Base-by-base conservation (phyloP, 148 eudicot species). In the Rhododendron ovatum region DNA sequence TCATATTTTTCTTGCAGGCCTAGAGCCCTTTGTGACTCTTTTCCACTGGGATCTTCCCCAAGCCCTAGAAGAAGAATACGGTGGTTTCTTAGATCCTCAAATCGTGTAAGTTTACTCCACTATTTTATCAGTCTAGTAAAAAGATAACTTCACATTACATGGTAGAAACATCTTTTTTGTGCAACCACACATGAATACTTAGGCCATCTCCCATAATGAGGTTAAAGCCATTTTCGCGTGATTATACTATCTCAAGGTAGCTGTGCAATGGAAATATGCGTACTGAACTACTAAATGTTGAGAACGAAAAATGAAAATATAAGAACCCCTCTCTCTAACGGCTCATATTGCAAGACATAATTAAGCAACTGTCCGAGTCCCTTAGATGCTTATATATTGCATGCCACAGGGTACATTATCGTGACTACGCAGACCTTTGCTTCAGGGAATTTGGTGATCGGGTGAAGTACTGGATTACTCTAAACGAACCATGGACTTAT, bases 401-500 rank as follows among this genome's bases (percentile, higher is more conserved):
- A 51, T 14, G 57, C 57, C 37, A 82, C 89, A 93, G 95, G 88
- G 75, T 83, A 53, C 92, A 93, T 86, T 93, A 85, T 86, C 82
- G 78, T 11, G 91, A 89, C 48, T 93, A 80, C 81, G 94, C 91
- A 3, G 89, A 91, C 6, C 84, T 91, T 33, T 93, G 94, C 84
- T 93, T 90, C 82, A 84, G 83, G 24, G 88, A 83, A 81, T 93
- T 86, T 80, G 95, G 94, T 2, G 77, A 92, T 83, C 83, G 88
- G 37, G 93, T 93, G 75, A 92, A 93, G 88, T 74, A 89, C 79
- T 93, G 95, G 95, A 86, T 87, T 4, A 93, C 94, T 5, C 53
- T 93, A 3, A 93, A 93, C 45, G 95, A 93, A 82, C 95, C 95
- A 4, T 89, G 86, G 51, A 81, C 59, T 50, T 89, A 80, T 33